Base-by-base conservation (phyloP, 176 grass and related monocot species). In the Zoysia japonica region DNA sequence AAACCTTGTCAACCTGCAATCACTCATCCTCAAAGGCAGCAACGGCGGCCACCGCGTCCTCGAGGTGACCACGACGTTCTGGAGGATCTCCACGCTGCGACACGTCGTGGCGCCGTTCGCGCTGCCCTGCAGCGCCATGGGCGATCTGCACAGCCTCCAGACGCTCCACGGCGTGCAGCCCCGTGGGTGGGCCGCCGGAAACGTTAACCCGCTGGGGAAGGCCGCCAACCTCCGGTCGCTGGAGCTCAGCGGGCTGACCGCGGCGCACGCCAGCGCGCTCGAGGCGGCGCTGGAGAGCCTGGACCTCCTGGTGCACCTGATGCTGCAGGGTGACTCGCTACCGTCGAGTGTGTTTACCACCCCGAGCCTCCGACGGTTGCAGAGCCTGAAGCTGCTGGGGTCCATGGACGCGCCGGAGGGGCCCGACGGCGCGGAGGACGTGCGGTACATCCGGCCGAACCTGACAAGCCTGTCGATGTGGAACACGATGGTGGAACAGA, bases 1-100 rank as follows among this genome's bases (percentile, higher is more conserved):
- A 65, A 91, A 78, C 46, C 89, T 91, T 10, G 78, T 79, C 13
- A 91, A 91, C 79, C 85, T 91, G 53, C 89, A 91, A 65, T 85
- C 89, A 4, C 81, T 91, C 8, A 84, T 88, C 67, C 85, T 88
- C 15, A 78, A 67, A 16, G 55, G 77, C 46, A 75, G 53, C 46
- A 84, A 50, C 37, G 51, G 42, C 72, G 72, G 52, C 14, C 62
- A 13, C 10, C 47, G 16, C 53, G 68, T 69, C 5, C 37, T 82
- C 56, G 80, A 78, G 48, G 75, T 90, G 52, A 13, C 88, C 13
- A 5, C 80, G 40, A 70, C 79, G 70, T 90, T 90, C 70, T 90
- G 88, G 88, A 75, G 68, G 71, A 90, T 83, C 66, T 9, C 84
- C 13, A 83, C 88, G 41, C 79, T 90, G 46, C 79, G 88, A 53